Conservation (phyloP, 768 basidiomycete species). For the Termitomyces eurrhizus region DNA sequence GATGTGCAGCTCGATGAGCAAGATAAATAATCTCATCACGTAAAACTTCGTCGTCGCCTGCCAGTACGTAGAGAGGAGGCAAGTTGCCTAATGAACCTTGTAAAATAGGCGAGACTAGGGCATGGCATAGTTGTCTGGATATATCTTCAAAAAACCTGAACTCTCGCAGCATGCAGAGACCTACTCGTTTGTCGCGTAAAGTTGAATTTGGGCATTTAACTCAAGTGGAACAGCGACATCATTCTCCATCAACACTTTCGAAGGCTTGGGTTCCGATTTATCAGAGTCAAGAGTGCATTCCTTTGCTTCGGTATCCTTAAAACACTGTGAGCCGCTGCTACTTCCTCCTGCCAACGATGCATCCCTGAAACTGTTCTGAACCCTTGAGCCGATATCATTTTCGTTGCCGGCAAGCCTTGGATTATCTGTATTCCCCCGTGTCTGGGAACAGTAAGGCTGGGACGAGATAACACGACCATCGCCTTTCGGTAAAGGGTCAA, state of each 20-base stretch:
- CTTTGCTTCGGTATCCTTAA: not conserved
- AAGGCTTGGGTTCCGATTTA: not conserved
- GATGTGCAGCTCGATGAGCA: slow-evolving; percentile 79
- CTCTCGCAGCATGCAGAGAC: not conserved
- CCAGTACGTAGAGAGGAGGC: slow-evolving; percentile 66
- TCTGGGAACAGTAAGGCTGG: not conserved
- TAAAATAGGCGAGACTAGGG: not conserved
- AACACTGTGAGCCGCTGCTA: too few species aligned
- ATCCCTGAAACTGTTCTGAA: not conserved
- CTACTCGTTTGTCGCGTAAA: not conserved
- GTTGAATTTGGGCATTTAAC: not conserved
- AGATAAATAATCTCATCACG: slow-evolving; percentile 76
- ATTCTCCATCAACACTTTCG: not conserved
- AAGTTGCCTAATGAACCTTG: not conserved
- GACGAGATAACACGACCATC: slow-evolving; percentile 6
- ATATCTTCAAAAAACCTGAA: not conserved
- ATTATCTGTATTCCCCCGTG: not conserved
- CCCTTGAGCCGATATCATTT: not conserved
- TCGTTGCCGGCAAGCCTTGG: not conserved
- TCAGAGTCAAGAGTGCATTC: not conserved
- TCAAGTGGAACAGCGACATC: not conserved
- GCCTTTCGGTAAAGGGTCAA: slow-evolving; percentile 32
- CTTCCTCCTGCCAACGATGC: not conserved
- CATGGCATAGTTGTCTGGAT: not conserved
- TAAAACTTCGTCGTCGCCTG: slow-evolving; percentile 71